These are phyloP conservation scores for Rachicladosporium sp. DNA, from an alignment of 2,329 filamentous ascomycete genomes.

Conservation along the genomic window DNA sequence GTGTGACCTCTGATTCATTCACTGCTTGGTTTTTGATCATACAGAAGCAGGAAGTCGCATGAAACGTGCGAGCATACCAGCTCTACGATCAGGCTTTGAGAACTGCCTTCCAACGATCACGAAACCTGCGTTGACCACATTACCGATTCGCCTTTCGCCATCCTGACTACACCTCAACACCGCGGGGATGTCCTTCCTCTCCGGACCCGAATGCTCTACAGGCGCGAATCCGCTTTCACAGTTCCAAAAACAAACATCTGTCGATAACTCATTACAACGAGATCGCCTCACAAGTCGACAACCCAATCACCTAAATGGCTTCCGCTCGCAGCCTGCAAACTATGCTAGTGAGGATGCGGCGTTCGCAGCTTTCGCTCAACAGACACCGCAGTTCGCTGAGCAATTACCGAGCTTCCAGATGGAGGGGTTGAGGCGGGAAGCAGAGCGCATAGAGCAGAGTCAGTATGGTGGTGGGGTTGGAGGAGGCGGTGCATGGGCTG, in stretches of 20 bases:
- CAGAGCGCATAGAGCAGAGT: slow-evolving; percentile 35
- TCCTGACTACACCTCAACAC: background rate
- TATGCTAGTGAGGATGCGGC: slow-evolving; percentile 18
- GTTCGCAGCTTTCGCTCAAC: slow-evolving; percentile 63
- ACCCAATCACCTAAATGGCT: slow-evolving; percentile 17
- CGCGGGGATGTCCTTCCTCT: slow-evolving; percentile 76
- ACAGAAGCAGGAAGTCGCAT: no score
- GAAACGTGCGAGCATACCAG: no score
- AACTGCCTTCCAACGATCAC: no score
- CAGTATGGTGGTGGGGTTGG: slow-evolving; percentile 13
- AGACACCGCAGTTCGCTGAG: slow-evolving; percentile 49
- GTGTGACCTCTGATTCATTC: no score
- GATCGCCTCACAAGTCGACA: slow-evolving; percentile 51
- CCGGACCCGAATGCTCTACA: slow-evolving; percentile 92
- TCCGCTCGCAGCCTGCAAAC: slow-evolving; percentile 15
- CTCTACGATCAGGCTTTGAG: no score
- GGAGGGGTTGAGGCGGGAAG: slow-evolving; percentile 53
- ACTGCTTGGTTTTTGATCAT: no score
- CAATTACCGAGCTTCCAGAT: slow-evolving; percentile 48
- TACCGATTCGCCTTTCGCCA: no score
- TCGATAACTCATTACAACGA: slow-evolving; percentile 88
- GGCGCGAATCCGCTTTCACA: slow-evolving; percentile 91
- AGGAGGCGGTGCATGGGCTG: slow-evolving; percentile 16
- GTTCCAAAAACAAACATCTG: slow-evolving; percentile 92
- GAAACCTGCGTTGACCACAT: no score